Conservation (phyloP, 83 land plant genomes). For the Isoetes engelmannii region DNA sequence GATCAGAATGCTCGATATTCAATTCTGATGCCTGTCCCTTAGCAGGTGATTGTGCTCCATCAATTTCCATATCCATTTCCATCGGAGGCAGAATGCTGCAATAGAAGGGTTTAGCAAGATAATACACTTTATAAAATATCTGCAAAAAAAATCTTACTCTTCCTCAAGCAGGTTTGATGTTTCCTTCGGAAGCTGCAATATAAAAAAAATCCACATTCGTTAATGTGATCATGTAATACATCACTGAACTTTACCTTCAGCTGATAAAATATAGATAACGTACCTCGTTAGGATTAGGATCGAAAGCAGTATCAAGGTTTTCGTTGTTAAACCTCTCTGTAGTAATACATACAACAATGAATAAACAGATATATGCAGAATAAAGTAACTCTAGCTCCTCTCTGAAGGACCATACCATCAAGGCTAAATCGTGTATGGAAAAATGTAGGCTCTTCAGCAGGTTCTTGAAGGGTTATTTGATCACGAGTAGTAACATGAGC, state of each 20-base stretch:
- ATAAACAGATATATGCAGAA: neutral
- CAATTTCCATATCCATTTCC: neutral
- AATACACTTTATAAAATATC: neutral
- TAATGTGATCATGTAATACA: neutral
- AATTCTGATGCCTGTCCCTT: no score
- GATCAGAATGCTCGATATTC: no score
- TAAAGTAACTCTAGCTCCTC: neutral
- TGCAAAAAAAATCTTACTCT: neutral
- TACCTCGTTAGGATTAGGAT: neutral
- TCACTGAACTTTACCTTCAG: neutral
- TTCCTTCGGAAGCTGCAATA: neutral
- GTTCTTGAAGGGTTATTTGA: constrained; percentile 7
- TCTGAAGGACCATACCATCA: neutral
- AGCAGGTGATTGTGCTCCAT: no score
- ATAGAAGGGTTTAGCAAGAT: neutral
- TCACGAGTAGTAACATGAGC: constrained; percentile 11
- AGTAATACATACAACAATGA: neutral
- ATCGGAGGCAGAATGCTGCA: constrained; percentile 6
- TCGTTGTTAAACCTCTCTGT: neutral
- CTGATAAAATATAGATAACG: neutral
- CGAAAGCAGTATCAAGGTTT: neutral
- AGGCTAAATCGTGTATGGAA: neutral
- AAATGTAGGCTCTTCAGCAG: neutral
- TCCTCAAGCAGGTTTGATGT: neutral
- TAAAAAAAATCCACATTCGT: neutral